Base-by-base conservation (phyloP, 495 filamentous ascomycete species). In the Eremomyces bilateralis region DNA sequence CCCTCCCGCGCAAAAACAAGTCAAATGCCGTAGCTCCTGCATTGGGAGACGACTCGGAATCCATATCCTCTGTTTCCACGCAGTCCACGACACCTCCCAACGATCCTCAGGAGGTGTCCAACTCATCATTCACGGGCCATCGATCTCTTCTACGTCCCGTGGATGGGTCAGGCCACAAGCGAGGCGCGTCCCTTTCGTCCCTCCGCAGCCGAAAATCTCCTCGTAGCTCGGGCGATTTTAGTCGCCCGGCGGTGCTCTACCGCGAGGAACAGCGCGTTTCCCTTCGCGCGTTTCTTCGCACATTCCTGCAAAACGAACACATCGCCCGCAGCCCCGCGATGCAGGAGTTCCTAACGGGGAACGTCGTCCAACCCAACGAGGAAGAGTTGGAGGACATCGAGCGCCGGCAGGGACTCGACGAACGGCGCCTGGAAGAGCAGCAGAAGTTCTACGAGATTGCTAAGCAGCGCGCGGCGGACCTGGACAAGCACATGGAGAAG, bases 401-500 rank as follows among this genome's bases (percentile, higher is more conserved):
- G 15, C 60, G 67, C 34, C 65, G 88, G 18, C 91, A 83, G 46
- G 68, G 64, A 2, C 77, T 90, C 61, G 88, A 97, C 50, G 70
- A 78, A 44, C 73, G 80, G 43, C 66, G 88, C 18, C 66, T 95
- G 17, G 77, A 90, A 46, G 88, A 97, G 54, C 88, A 95, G 51
- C 75, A 69, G 52, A 66, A 66, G 35, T 97, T 97, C 53, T 97
- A 92, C 57, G 84, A 97, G 49, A 80, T 97, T 50, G 88, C 88
- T 1, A 61, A 81, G 40, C 71, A 82, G 51, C 76, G 88, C 34
- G 88, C 88, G 11, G 72, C 76, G 2, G 90, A 94, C 46, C 54
- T 97, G 32, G 90, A 97, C 57, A 77, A 91, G 4, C 94, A 94
- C 49, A 97, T 97, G 88, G 88, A 97, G 56, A 67, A 65, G 22